These are phyloP conservation scores for Chytriomyces confervae DNA, from an alignment of 192 early-diverging fungal genomes.

Conservation along the genomic window DNA sequence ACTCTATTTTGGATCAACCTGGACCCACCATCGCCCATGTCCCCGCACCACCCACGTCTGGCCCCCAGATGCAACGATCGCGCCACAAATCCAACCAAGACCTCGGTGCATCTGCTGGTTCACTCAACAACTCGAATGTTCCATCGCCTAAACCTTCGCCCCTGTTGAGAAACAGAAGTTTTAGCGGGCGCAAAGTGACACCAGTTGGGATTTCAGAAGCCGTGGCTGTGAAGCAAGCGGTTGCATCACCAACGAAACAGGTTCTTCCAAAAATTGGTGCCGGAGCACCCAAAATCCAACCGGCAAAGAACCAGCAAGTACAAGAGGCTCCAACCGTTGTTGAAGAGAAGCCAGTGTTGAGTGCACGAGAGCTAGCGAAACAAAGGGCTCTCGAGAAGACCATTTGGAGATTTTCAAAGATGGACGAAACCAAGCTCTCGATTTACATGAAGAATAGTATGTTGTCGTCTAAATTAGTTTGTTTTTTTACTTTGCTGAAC, in stretches of 20 bases:
- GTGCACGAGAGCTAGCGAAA: constrained; percentile 8
- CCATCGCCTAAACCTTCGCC: no score
- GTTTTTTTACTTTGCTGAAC: neutral
- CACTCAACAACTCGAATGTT: no score
- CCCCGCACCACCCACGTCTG: no score
- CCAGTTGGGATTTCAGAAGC: neutral
- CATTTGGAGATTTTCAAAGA: constrained; percentile 34
- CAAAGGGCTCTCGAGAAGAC: constrained; percentile 17
- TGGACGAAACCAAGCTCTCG: constrained; percentile 22
- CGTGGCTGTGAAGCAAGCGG: neutral
- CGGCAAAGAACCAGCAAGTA: neutral
- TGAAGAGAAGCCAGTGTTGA: neutral
- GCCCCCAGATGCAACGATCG: no score
- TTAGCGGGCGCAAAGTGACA: neutral
- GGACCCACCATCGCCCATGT: no score
- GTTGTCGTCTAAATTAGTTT: neutral
- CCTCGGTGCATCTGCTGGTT: no score
- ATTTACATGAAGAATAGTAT: constrained; percentile 25
- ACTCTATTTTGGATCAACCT: no score
- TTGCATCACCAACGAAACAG: neutral
- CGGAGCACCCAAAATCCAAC: neutral
- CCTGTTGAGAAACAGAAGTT: no score
- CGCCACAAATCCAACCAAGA: no score
- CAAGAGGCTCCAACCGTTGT: neutral
- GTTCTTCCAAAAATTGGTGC: constrained; percentile 2